phyloP scores from a whole-genome alignment of 2,329 filamentous ascomycete species.

The Fusarium praegraminearum region DNA sequence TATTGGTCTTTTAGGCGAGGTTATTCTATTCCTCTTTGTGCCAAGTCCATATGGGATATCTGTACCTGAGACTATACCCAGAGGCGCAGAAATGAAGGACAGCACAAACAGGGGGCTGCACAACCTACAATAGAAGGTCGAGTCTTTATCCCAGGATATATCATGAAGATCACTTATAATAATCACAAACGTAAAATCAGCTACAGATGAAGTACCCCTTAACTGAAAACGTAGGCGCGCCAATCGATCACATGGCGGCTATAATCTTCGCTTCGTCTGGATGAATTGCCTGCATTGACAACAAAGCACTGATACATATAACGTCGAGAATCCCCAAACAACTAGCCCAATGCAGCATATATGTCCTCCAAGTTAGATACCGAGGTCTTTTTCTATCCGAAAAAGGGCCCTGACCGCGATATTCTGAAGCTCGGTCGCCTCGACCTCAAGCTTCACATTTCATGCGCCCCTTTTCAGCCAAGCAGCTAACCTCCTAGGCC shows the following conservation, averaged over 20 bases:
- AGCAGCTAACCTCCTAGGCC: conserved; percentile 12
- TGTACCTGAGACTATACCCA: conserved; percentile 7
- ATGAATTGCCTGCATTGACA: neutral
- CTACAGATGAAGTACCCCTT: neutral
- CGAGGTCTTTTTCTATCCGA: conserved; percentile 9
- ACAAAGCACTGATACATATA: neutral
- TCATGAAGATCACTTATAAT: neutral
- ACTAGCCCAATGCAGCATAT: neutral
- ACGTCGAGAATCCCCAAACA: neutral
- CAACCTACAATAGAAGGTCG: conserved; percentile 6
- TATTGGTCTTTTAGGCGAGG: neutral
- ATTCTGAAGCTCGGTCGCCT: neutral
- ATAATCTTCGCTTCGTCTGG: neutral
- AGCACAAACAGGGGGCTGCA: neutral
- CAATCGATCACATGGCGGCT: conserved; percentile 1
- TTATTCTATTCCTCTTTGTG: neutral
- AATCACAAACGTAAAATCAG: neutral
- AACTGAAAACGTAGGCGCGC: conserved; percentile 1
- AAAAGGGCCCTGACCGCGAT: neutral
- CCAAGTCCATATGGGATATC: conserved; percentile 1
- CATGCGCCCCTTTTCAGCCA: conserved; percentile 21
- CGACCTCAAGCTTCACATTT: conserved; percentile 2
- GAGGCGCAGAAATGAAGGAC: conserved; percentile 6
- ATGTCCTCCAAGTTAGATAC: conserved; percentile 1
- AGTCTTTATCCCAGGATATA: neutral